Evolutionary conservation across 257 asterid genomes (phyloP).

Genomic region (Leonotis leonurus): DNA sequence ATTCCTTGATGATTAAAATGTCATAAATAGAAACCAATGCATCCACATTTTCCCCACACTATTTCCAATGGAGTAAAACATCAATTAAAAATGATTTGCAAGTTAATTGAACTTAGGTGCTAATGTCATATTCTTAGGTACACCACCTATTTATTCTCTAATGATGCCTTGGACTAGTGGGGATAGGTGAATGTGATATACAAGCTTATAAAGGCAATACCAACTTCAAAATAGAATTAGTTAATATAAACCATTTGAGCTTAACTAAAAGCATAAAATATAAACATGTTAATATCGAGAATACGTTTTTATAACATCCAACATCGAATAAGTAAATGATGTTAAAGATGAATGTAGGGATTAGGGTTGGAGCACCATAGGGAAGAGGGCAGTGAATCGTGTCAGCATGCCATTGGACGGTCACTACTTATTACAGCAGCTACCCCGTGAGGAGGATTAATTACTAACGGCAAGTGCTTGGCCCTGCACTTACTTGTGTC

Average conservation of each 20-base stretch:
- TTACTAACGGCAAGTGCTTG: conserved; percentile 59
- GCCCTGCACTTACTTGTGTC: conserved; percentile 33
- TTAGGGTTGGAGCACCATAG: conserved; percentile 13
- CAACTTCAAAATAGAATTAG: conserved; percentile 4
- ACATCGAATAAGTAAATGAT: too few relatives aligned
- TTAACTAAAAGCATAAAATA: too few relatives aligned
- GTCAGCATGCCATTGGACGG: conserved; percentile 18
- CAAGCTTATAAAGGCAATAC: conserved; percentile 10
- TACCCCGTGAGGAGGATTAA: conserved; percentile 68
- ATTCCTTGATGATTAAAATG: too few relatives aligned
- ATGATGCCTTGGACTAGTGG: neutral
- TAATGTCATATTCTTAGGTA: conserved; percentile 15
- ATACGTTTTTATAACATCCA: too few relatives aligned
- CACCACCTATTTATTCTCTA: conserved; percentile 8
- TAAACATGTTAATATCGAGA: too few relatives aligned
- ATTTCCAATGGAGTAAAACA: conserved; percentile 3
- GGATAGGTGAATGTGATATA: conserved; percentile 16
- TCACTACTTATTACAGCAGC: conserved; percentile 26
- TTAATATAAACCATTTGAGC: too few relatives aligned
- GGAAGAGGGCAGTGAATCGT: conserved; percentile 23
- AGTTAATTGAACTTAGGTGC: neutral
- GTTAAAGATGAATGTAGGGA: neutral
- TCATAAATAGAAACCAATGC: neutral
- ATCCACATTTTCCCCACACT: neutral
- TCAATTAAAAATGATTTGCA: neutral